Conservation (phyloP, 2,329 filamentous ascomycete genomes). For the Lasiodiplodia theobromae region DNA sequence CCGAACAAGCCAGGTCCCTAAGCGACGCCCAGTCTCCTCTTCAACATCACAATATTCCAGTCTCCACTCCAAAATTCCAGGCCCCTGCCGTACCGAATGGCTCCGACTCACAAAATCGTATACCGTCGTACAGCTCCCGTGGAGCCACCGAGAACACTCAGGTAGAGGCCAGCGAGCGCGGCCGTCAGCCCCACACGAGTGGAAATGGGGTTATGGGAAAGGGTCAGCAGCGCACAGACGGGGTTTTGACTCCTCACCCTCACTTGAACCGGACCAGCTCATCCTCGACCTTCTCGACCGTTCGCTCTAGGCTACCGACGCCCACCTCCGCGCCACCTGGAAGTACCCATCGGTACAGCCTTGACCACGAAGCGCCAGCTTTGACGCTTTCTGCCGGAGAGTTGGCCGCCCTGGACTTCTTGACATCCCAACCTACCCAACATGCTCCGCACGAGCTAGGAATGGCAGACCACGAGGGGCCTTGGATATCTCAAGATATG, state of each 20-base stretch:
- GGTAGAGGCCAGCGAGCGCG: background rate
- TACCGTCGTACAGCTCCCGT: background rate
- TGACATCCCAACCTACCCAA: constrained; percentile 24
- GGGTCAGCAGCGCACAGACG: constrained; percentile 15
- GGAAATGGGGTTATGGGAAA: background rate
- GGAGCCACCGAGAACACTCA: background rate
- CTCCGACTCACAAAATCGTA: constrained; percentile 11
- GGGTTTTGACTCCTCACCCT: constrained; percentile 1
- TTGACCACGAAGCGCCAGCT: constrained; percentile 5
- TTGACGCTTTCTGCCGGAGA: constrained; percentile 25
- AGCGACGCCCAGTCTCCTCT: constrained; percentile 5
- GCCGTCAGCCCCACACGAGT: background rate
- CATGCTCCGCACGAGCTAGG: constrained; percentile 6
- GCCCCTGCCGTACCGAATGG: constrained; percentile 1
- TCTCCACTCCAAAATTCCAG: background rate
- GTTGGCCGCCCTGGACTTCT: constrained; percentile 24
- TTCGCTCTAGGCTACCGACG: constrained; percentile 16
- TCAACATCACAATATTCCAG: background rate
- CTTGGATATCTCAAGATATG: constrained; percentile 27
- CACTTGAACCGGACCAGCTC: constrained; percentile 13
- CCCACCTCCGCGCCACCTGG: constrained; percentile 12
- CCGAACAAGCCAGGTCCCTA: constrained; percentile 6
- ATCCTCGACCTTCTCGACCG: constrained; percentile 21
- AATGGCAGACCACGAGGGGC: constrained; percentile 13
- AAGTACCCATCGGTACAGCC: constrained; percentile 33